A percentile compares a stretch with the other conserved stretches of the same genome.
Evolutionary conservation across 257 asterid genomes (phyloP).

Genomic region (Perilla frutescens): DNA sequence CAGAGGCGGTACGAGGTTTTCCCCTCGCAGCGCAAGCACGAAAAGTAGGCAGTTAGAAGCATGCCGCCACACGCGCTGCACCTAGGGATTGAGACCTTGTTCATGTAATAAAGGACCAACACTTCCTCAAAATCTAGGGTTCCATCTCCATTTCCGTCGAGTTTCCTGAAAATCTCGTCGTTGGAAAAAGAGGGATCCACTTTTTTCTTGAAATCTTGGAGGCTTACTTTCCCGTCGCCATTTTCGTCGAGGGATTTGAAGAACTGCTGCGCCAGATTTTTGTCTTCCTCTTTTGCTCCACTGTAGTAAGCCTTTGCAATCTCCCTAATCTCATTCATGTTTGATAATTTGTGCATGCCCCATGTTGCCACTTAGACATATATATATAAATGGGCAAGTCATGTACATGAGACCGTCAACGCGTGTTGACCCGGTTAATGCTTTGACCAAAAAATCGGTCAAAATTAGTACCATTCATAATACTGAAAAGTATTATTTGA

Average conservation of each 20-base stretch:
- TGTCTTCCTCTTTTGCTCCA: background rate
- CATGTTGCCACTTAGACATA: too few species aligned
- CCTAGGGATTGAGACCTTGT: background rate
- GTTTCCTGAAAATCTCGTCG: background rate
- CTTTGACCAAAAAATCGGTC: too few species aligned
- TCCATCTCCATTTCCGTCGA: background rate
- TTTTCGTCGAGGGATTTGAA: background rate
- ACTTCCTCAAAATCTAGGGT: constrained; percentile 11
- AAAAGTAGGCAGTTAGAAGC: constrained; percentile 6
- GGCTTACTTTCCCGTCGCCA: background rate
- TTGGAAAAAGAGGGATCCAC: background rate
- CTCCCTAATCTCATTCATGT: background rate
- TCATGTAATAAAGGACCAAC: constrained; percentile 15
- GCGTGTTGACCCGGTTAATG: too few species aligned
- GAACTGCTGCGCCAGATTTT: background rate
- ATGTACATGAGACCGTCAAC: too few species aligned
- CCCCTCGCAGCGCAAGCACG: background rate
- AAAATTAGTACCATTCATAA: too few species aligned
- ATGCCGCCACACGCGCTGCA: background rate
- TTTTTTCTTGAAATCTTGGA: background rate
- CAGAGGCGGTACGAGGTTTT: background rate
- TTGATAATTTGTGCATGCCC: too few species aligned
- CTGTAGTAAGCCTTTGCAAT: constrained; percentile 1
- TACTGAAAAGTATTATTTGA: too few species aligned
- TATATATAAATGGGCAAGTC: too few species aligned